Percentiles rank a stretch among this genome's conserved stretches.
phyloP scores from a whole-genome alignment of 306 rosid species.

The Medicago arabica region DNA sequence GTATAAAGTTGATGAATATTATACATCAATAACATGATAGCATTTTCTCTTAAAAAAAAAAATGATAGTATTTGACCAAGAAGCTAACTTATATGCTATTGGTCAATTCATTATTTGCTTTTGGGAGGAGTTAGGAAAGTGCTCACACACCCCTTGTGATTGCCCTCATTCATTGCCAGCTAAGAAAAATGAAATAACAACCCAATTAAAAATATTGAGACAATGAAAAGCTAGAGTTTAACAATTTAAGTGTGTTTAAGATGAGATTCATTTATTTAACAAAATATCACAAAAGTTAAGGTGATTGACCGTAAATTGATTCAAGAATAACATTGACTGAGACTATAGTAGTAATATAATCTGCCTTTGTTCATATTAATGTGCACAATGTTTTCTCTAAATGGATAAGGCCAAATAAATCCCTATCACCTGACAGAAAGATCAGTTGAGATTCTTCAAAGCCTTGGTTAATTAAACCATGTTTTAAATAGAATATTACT shows the following conservation, averaged over 20 bases:
- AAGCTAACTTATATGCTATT: not conserved
- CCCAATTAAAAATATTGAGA: not conserved
- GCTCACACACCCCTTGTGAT: slow-evolving; percentile 1
- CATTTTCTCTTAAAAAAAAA: no score
- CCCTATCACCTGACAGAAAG: not conserved
- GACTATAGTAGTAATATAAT: no score
- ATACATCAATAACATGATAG: no score
- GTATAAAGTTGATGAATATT: no score
- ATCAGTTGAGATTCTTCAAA: slow-evolving; percentile 10
- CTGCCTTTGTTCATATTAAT: not conserved
- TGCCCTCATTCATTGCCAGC: not conserved
- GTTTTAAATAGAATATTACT: slow-evolving; percentile 1
- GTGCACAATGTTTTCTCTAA: not conserved
- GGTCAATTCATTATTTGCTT: slow-evolving; percentile 1
- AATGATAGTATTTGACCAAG: not conserved
- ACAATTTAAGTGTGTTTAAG: not conserved
- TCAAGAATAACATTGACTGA: no score
- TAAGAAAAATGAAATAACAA: not conserved
- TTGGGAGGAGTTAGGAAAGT: not conserved
- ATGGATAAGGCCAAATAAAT: slow-evolving; percentile 17
- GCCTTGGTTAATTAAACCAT: not conserved
- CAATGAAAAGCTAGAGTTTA: not conserved
- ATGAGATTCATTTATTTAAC: not conserved
- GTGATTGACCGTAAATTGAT: not conserved
- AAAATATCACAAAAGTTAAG: no score